A percentile compares a stretch with the other conserved stretches of the same genome.
Conservation (phyloP, 2,329 filamentous ascomycete species). For the Aureobasidium leucospermi region DNA sequence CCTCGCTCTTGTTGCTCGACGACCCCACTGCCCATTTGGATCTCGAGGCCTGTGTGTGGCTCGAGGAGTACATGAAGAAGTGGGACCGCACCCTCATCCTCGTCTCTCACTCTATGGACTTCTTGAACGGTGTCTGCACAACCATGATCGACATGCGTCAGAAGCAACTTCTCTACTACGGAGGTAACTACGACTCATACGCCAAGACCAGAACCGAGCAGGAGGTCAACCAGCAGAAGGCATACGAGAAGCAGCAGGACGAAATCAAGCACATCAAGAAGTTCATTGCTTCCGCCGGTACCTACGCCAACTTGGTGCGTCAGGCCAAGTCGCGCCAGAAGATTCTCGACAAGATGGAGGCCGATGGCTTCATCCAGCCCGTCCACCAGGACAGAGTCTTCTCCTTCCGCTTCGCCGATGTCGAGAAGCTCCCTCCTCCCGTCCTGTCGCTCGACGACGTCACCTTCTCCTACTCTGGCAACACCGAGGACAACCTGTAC, state of each 20-base stretch:
- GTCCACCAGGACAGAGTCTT: conserved; percentile 81
- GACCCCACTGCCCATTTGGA: conserved; percentile 99
- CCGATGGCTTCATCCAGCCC: conserved; percentile 94
- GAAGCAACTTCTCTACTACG: conserved; percentile 89
- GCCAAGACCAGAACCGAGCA: conserved; percentile 89
- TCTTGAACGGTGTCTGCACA: conserved; percentile 96
- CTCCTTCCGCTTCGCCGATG: conserved; percentile 96
- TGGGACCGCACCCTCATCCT: conserved; percentile 96
- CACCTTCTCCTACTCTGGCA: conserved; percentile 94
- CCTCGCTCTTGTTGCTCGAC: conserved; percentile 88
- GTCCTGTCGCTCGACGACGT: conserved; percentile 95
- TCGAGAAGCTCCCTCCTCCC: conserved; percentile 97
- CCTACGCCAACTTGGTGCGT: conserved; percentile 96
- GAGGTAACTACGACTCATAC: conserved; percentile 98
- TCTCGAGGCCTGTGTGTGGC: conserved; percentile 98
- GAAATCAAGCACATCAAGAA: conserved; percentile 99
- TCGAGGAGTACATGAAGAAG: conserved; percentile 99
- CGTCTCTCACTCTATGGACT: conserved; percentile 97
- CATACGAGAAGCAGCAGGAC: conserved; percentile 97
- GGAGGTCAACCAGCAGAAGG: conserved; percentile 98
- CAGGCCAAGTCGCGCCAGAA: conserved; percentile 99
- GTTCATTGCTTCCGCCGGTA: conserved; percentile 99
- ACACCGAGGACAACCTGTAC: conserved; percentile 85
- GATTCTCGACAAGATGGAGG: conserved; percentile 99
- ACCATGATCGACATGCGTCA: conserved; percentile 98